Base-by-base conservation (phyloP, 2,329 filamentous ascomycete genomes). In the Cladosporium phlei region DNA sequence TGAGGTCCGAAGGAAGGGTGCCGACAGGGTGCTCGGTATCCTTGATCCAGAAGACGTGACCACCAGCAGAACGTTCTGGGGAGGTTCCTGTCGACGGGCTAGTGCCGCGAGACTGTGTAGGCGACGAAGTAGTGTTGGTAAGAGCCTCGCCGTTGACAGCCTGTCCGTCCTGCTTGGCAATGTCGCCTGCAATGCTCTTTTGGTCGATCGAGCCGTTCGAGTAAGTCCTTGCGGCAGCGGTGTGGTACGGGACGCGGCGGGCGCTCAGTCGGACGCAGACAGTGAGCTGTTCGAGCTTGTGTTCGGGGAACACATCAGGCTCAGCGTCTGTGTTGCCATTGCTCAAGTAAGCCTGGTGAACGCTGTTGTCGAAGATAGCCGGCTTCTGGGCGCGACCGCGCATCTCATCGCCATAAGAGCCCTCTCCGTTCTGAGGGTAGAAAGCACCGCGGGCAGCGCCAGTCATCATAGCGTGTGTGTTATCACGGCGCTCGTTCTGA, bases 171-270 rank as follows among this genome's bases (percentile, higher is more conserved):
- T 59, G 53, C 55, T 65, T 69, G 38, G 70, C 63, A 56, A 73
- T 58, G 60, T 77, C 72, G 52, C 72, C 68, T 57, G 69, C 66
- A 60, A 75, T 71, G 55, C 66, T 70, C 61, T 67, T 70, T 58
- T 70, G 70, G 65, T 81, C 72, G 63, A 80, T 73, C 39, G 70
- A 76, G 52, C 74, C 71, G 61, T 79, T 76, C 52, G 75, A 77
- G 63, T 77, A 77, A 16, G 73, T 77, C 62, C 72, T 68, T 16
- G 68, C 67, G 19, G 67, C 65, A 29, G 66, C 55, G 42, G 59
- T 66, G 55, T 70, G 69, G 55, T 65, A 68, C 22, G 65, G 61
- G 48, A 59, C 55, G 54, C 52, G 60, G 16, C 49, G 38, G 16
- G 40, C 46, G 29, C 55, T 55, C 51, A 59, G 55, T 59, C 59